phyloP scores from a whole-genome alignment of 257 asterid genomes.

The Solanum chiquidenum region DNA sequence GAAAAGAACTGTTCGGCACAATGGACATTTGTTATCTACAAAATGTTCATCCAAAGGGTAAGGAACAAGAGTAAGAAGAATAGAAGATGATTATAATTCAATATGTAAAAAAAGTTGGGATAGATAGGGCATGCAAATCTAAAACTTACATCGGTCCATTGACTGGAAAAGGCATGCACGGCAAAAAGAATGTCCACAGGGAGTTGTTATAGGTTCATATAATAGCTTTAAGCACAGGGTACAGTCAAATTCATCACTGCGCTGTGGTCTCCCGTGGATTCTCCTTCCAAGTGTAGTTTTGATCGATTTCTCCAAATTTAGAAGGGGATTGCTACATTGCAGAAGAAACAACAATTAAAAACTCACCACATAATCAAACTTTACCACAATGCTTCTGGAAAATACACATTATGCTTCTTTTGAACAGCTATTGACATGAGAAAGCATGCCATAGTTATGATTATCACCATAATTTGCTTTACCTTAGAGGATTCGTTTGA shows the following conservation, averaged over 20 bases:
- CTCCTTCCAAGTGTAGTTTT: slow-evolving; percentile 31
- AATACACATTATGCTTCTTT: neutral
- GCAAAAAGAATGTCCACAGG: slow-evolving; percentile 98
- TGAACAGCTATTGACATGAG: neutral
- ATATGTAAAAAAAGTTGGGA: neutral
- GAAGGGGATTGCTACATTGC: slow-evolving; percentile 47
- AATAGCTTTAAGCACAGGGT: slow-evolving; percentile 84
- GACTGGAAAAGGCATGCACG: slow-evolving; percentile 91
- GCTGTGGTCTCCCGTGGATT: slow-evolving; percentile 47
- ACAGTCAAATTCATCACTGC: slow-evolving; percentile 93
- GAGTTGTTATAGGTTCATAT: slow-evolving; percentile 87
- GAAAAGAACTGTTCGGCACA: slow-evolving; percentile 88
- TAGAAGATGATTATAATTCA: neutral
- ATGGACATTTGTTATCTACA: slow-evolving; percentile 84
- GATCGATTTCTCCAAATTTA: slow-evolving; percentile 43
- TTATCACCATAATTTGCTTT: slow-evolving; percentile 1
- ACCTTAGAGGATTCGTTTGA: slow-evolving; percentile 66
- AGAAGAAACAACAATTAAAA: neutral
- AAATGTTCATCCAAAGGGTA: slow-evolving; percentile 2
- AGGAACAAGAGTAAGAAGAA: neutral
- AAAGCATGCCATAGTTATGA: neutral
- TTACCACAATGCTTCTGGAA: neutral
- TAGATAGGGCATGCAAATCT: neutral
- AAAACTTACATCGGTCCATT: slow-evolving; percentile 78
- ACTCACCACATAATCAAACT: neutral